Percentiles rank a stretch among this genome's conserved stretches.
phyloP scores from a whole-genome alignment of 2,329 filamentous ascomycete genomes.

The Calonectria montana region DNA sequence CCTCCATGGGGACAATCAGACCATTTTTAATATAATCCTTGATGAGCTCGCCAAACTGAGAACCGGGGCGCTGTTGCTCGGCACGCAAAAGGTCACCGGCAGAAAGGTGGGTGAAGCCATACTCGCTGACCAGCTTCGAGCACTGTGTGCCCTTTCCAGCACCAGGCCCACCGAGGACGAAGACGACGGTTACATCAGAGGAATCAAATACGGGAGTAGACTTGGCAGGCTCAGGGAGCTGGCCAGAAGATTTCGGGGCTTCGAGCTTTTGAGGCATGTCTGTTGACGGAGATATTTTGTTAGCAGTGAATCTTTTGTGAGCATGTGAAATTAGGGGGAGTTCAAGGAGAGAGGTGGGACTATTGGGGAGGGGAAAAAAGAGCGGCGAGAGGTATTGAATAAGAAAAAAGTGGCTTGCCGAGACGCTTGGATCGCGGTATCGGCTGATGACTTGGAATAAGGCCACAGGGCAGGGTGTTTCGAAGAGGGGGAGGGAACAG shows the following conservation, averaged over 20 bases:
- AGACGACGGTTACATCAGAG: slow-evolving; percentile 87
- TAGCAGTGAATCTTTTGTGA: not conserved
- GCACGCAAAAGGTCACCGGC: slow-evolving; percentile 94
- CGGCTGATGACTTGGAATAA: slow-evolving; percentile 21
- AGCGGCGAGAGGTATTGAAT: slow-evolving; percentile 8
- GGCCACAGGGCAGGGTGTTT: slow-evolving; percentile 8
- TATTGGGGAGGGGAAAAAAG: not conserved
- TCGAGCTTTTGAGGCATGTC: slow-evolving; percentile 28
- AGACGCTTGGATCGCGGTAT: slow-evolving; percentile 25
- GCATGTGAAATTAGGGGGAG: slow-evolving; percentile 10
- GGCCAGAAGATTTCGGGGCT: slow-evolving; percentile 32
- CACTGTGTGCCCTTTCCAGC: slow-evolving; percentile 98
- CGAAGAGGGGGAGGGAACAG: slow-evolving; percentile 15
- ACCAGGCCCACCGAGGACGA: slow-evolving; percentile 95
- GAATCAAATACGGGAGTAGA: slow-evolving; percentile 77
- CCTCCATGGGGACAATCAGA: slow-evolving; percentile 98
- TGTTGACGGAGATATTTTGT: slow-evolving; percentile 11
- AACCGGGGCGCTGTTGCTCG: slow-evolving; percentile 88
- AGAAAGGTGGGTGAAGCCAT: slow-evolving; percentile 92
- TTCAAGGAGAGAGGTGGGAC: slow-evolving; percentile 12
- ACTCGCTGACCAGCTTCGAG: slow-evolving; percentile 84
- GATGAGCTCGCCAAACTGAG: slow-evolving; percentile 93
- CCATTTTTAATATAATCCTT: slow-evolving; percentile 93
- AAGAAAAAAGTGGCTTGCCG: slow-evolving; percentile 8
- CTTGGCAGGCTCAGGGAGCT: slow-evolving; percentile 62